phyloP scores from a whole-genome alignment of 2,329 filamentous ascomycete species.

The Penicillium capsulatum region DNA sequence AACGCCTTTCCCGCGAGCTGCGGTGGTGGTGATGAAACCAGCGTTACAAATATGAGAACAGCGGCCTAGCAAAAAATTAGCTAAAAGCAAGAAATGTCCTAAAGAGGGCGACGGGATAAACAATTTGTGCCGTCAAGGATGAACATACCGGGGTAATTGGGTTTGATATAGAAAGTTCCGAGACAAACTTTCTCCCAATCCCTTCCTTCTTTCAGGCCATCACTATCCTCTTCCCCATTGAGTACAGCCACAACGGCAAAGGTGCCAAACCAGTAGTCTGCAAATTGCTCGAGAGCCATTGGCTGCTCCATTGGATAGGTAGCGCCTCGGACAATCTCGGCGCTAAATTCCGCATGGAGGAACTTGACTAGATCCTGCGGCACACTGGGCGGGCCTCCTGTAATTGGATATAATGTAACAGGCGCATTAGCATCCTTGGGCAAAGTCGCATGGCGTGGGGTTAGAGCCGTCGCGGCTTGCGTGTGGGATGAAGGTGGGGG shows the following conservation, averaged over 20 bases:
- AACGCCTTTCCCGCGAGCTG: constrained; percentile 33
- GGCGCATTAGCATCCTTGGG: constrained; percentile 18
- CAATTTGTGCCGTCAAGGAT: too few relatives aligned
- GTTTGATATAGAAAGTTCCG: constrained; percentile 42
- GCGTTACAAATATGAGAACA: constrained; percentile 41
- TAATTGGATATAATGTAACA: constrained; percentile 31
- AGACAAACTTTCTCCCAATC: constrained; percentile 36
- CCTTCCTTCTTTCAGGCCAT: constrained; percentile 22
- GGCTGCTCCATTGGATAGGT: constrained; percentile 40
- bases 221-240: constrained; percentile 13
- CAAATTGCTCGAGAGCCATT: constrained; percentile 29
- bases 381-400: constrained; percentile 19
- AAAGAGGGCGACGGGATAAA: too few relatives aligned
- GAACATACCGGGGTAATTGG: constrained; percentile 41
- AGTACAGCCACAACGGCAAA: constrained; percentile 35
- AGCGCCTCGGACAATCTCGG: constrained; percentile 33
- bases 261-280: constrained; percentile 39
- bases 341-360: constrained; percentile 33
- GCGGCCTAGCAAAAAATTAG: too few relatives aligned
- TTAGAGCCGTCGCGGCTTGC: constrained; percentile 20
- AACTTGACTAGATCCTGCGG: constrained; percentile 25
- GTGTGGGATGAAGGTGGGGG: constrained; percentile 23
- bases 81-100: too few relatives aligned
- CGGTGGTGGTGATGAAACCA: constrained; percentile 34
- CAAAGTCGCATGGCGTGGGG: constrained; percentile 22